Evolutionary conservation across 108 stramenopile genomes (phyloP), one percentile per base, ranked within the genome.

Genomic region (Parietichytrium sp.): DNA sequence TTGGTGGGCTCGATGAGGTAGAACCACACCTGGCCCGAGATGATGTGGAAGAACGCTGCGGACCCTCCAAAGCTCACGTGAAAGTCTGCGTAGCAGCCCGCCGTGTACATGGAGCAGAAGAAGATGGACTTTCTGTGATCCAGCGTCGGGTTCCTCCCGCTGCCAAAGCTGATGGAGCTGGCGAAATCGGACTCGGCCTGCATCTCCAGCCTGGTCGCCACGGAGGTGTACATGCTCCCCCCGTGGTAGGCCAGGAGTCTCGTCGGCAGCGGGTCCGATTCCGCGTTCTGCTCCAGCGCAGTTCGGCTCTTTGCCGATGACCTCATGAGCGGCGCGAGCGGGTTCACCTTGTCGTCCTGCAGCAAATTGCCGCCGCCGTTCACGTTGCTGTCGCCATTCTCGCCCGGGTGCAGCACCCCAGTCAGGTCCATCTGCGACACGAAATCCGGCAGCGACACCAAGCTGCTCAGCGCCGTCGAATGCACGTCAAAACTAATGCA

Each of bases 91-190:
- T 72, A 72, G 3, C 61, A 72, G 0, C 61, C 61, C 20, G 61
- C 36, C 6, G 61, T 72, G 42, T 42, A 72, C 61, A 72, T 72
- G 33, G 61, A 45, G 61, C 61, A 72, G 20, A 72, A 72, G 33
- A 72, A 25, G 1, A 42, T 33, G 6, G 61, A 45, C n/a, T 29
- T 53, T 20, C 1, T 53, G 12, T 23, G 25, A 8, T 53, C 20
- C 27, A 8, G 12, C 2, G 8, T 29, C 18, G 52, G 6, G 29
- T 3, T 53, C 52, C 0, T 20, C 12, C 27, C 10, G n/a, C 6
- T 7, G 12, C 20, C 52, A 29, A 23, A 8, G 18, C 8, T 53
- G 12, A 29, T n/a, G 52, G 27, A 8, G 27, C 29, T 53, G 52
- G 27, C 2, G 52, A 26, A n/a, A n/a, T 8, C 8, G 54, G 54